phyloP scores from a whole-genome alignment of 2,329 filamentous ascomycete species.

The Stylonectria norvegica region DNA sequence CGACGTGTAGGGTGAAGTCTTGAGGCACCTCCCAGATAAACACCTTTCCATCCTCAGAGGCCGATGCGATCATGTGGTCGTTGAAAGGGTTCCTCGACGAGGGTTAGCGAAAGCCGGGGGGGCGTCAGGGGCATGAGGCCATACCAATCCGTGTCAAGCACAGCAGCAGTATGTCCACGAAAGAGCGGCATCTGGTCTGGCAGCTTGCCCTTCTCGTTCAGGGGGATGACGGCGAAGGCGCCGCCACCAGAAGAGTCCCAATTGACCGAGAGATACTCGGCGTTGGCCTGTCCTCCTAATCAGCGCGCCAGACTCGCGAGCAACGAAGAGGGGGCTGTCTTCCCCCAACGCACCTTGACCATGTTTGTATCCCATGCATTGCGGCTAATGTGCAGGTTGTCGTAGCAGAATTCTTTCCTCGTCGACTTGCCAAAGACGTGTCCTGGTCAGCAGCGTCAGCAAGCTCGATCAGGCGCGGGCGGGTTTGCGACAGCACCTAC shows the following conservation, averaged over 20 bases:
- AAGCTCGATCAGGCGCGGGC: constrained; percentile 20
- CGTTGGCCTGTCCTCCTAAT: constrained; percentile 68
- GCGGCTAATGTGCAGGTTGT: constrained; percentile 93
- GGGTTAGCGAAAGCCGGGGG: constrained; percentile 15
- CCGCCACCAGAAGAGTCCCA: constrained; percentile 96
- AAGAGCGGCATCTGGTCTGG: constrained; percentile 94
- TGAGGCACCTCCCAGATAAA: constrained; percentile 95
- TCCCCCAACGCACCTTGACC: constrained; percentile 68
- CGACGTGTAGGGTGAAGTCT: constrained; percentile 77
- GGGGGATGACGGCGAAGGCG: constrained; percentile 91
- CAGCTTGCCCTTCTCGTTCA: constrained; percentile 83
- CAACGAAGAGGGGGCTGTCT: no score
- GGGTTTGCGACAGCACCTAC: constrained; percentile 44
- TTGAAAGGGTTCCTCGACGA: constrained; percentile 83
- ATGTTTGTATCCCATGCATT: constrained; percentile 99
- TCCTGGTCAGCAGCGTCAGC: constrained; percentile 54
- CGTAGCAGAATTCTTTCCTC: constrained; percentile 97
- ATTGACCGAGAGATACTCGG: constrained; percentile 94
- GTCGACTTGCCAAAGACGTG: constrained; percentile 97
- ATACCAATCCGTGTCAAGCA: constrained; percentile 96
- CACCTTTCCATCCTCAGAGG: constrained; percentile 94
- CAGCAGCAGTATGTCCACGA: constrained; percentile 90
- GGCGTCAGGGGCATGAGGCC: constrained; percentile 26
- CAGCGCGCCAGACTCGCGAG: constrained; percentile 26
- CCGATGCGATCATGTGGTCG: constrained; percentile 86